Base-by-base conservation (phyloP, 2,329 filamentous ascomycete genomes). In the Hypoxylon sp. region DNA sequence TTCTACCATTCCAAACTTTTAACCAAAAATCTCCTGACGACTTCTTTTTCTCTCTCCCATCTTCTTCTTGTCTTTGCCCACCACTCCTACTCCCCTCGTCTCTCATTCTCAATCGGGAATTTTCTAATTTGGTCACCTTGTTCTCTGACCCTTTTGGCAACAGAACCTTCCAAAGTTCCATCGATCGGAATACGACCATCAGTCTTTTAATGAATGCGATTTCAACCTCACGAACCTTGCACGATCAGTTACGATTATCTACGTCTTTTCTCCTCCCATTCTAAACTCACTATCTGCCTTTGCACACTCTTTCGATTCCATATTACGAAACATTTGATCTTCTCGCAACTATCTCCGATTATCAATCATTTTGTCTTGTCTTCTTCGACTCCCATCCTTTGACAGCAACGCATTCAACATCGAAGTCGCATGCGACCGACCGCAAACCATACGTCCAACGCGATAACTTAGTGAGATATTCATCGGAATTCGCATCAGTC, bases 211-310 rank as follows among this genome's bases (percentile, higher is more conserved):
- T 37, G 35, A 52, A 44, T 42, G 16, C 44, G 35, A 46, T 41
- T 41, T 12, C 12, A 25, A 32, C n/a, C 9, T 51, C 12, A 59
- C 41, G 55, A 56, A 29, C 19, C 15, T 30, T 58, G 5, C 38
- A 58, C 51, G 55, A 58, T 20, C 44, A 41, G 32, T 38, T 37
- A 42, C 44, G 48, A 51, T 6, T 23, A 36, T 43, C 40, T 9
- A 11, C n/a, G 29, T 41, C 31, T 19, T 32, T 13, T 15, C 30
- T 46, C 7, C 17, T 21, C 27, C 34, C 30, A 23, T 15, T n/a
- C n/a, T n/a, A n/a, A n/a, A n/a, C n/a, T n/a, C n/a, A n/a, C n/a
- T n/a, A n/a, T n/a, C n/a, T n/a, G n/a, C n/a, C n/a, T n/a, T n/a
- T n/a, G n/a, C n/a, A n/a, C n/a, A n/a, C n/a, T n/a, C n/a, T n/a